phyloP scores from a whole-genome alignment of 148 eudicot species.

The Salicornia ramosissima region DNA sequence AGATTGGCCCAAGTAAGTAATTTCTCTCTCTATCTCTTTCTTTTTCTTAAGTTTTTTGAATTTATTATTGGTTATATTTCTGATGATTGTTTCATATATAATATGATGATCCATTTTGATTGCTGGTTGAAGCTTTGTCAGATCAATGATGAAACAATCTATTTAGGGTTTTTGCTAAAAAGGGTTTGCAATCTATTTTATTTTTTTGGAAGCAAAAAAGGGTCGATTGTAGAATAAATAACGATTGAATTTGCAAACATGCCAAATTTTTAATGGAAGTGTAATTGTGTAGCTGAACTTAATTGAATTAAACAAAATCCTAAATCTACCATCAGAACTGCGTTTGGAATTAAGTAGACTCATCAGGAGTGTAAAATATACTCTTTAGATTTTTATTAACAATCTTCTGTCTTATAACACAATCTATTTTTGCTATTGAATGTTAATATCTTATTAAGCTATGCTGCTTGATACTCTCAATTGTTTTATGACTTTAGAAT shows the following conservation, averaged over 20 bases:
- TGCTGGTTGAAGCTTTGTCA: too few relatives aligned
- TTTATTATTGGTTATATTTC: background rate
- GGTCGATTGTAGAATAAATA: too few relatives aligned
- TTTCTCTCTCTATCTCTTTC: slow-evolving; percentile 12
- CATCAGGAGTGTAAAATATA: too few relatives aligned
- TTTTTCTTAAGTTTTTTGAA: background rate
- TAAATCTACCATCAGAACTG: too few relatives aligned
- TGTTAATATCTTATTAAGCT: background rate
- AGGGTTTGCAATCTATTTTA: slow-evolving; percentile 1
- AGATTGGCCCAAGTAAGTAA: slow-evolving; percentile 51
- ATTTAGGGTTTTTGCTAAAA: background rate
- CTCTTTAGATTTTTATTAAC: too few relatives aligned
- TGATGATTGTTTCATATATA: background rate
- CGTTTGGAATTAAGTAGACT: too few relatives aligned
- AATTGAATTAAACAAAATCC: too few relatives aligned
- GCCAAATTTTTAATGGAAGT: background rate
- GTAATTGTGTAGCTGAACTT: background rate
- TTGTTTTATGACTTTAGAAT: background rate
- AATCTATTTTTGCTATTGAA: too few relatives aligned
- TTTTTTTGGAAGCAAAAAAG: too few relatives aligned
- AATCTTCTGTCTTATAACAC: too few relatives aligned
- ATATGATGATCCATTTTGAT: too few relatives aligned
- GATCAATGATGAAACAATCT: background rate
- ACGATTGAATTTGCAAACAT: background rate
- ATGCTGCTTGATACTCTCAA: background rate